phyloP scores from a whole-genome alignment of 176 grass and related monocot genomes.

The Echinochloa phyllopogon region DNA sequence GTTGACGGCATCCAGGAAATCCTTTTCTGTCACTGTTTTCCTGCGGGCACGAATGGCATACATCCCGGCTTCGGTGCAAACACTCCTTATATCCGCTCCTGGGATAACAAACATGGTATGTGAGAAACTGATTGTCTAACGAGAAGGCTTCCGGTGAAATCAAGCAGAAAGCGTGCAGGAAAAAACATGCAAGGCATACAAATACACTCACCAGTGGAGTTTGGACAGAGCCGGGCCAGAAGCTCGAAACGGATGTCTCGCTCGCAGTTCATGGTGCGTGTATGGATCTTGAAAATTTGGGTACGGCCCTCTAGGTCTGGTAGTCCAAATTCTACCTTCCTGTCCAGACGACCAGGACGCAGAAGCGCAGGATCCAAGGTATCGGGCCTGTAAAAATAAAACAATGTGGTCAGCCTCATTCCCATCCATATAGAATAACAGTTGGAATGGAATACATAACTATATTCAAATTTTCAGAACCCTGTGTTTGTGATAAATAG shows the following conservation, averaged over 20 bases:
- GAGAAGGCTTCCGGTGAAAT: background rate
- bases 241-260: constrained; percentile 92
- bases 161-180: background rate
- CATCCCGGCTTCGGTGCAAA: constrained; percentile 94
- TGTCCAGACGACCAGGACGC: constrained; percentile 87
- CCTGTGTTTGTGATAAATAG: constrained; percentile 19
- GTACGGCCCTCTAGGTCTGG: constrained; percentile 90
- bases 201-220: constrained; percentile 75
- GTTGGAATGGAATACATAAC: too few species aligned
- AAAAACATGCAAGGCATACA: background rate
- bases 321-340: constrained; percentile 89
- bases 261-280: constrained; percentile 90
- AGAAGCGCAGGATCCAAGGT: constrained; percentile 86
- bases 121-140: background rate
- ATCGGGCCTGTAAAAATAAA: constrained; percentile 62
- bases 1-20: constrained; percentile 87
- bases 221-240: constrained; percentile 91
- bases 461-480: background rate
- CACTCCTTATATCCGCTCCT: constrained; percentile 92
- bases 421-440: background rate
- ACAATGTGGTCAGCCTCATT: background rate
- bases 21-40: constrained; percentile 93
- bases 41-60: constrained; percentile 83
- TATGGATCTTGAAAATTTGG: constrained; percentile 97
- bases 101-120: background rate